phyloP scores from a whole-genome alignment of 495 filamentous ascomycete species.

The Aspergillus cristatus region DNA sequence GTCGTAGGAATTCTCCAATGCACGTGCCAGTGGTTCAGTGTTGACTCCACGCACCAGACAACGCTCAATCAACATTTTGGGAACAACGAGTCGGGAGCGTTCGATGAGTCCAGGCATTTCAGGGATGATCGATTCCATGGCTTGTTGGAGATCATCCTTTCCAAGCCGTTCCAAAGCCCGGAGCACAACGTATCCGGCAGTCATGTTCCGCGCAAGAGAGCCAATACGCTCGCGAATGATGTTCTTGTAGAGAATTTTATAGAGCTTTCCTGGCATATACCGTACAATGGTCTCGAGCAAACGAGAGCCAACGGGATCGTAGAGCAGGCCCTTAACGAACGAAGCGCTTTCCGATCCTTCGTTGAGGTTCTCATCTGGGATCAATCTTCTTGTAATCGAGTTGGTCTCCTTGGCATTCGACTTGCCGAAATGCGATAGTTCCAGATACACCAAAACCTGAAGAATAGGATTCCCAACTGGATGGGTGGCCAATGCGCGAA shows the following conservation, averaged over 20 bases:
- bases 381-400: slow-evolving; percentile 50
- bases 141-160: slow-evolving; percentile 69
- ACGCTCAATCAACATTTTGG: slow-evolving; percentile 74
- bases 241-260: slow-evolving; percentile 71
- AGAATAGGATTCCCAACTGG: slow-evolving; percentile 82
- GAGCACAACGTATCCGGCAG: slow-evolving; percentile 76
- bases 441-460: slow-evolving; percentile 77
- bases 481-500: slow-evolving; percentile 75
- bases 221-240: slow-evolving; percentile 68
- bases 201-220: slow-evolving; percentile 75
- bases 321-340: slow-evolving; percentile 80
- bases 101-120: slow-evolving; percentile 61
- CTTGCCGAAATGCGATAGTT: slow-evolving; percentile 61
- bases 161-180: slow-evolving; percentile 70
- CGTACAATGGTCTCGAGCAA: slow-evolving; percentile 77
- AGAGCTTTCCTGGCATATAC: slow-evolving; percentile 72
- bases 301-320: slow-evolving; percentile 81
- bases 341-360: slow-evolving; percentile 49
- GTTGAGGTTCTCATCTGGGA: slow-evolving; percentile 54
- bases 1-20: slow-evolving; percentile 50
- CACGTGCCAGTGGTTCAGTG: slow-evolving; percentile 48
- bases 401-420: slow-evolving; percentile 49
- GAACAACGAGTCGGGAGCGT: slow-evolving; percentile 62
- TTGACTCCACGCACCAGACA: slow-evolving; percentile 60
- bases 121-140: slow-evolving; percentile 56